Conservation (phyloP, 2,329 filamentous ascomycete genomes). For the Epichloe typhina region DNA sequence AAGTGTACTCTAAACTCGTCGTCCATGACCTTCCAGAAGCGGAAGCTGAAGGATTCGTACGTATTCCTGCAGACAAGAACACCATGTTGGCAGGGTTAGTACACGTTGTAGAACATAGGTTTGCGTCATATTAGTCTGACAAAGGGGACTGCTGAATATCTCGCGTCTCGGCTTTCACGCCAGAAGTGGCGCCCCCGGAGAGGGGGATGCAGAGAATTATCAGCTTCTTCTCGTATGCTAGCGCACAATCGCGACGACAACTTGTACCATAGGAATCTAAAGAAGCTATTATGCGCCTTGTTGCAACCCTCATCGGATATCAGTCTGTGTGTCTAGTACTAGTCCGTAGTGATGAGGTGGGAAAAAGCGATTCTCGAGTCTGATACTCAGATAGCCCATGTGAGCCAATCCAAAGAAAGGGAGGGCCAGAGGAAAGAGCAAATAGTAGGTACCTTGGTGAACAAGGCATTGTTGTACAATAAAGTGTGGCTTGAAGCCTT, state of each 20-base stretch:
- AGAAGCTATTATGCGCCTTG: not conserved
- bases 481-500: not conserved
- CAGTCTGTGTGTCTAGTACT: not conserved
- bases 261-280: no score
- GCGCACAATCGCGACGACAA: not conserved
- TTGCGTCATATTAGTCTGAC: not conserved
- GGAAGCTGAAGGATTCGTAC: slow-evolving; percentile 5
- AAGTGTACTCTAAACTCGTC: not conserved
- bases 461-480: not conserved
- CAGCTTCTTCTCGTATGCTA: not conserved
- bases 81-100: not conserved
- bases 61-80: not conserved
- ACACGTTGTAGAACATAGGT: not conserved
- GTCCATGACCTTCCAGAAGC: slow-evolving; percentile 8
- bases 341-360: not conserved
- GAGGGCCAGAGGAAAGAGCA: not conserved
- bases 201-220: not conserved
- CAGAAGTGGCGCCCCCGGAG: not conserved
- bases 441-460: not conserved
- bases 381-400: no score
- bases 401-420: not conserved
- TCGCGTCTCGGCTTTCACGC: not conserved
- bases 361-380: not conserved
- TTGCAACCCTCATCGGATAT: not conserved
- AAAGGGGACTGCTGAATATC: not conserved